Conservation (phyloP, 345 rosid species). For the Tarenaya hassleriana region DNA sequence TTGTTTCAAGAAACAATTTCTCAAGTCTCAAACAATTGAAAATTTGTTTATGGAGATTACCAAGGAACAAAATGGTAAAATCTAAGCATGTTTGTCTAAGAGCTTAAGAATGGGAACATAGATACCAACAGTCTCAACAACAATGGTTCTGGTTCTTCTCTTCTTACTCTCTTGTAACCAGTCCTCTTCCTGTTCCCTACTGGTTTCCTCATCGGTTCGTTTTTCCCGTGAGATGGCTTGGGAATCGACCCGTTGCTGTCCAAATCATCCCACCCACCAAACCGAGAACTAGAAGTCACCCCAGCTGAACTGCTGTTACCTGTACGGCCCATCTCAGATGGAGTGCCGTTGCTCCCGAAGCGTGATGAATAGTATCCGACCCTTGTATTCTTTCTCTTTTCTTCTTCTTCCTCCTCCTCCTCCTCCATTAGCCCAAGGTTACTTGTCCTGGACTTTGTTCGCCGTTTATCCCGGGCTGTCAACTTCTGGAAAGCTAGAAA, state of each 20-base stretch:
- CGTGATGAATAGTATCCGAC: slow-evolving; percentile 12
- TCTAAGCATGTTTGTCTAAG: slow-evolving; percentile 24
- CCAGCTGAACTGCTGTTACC: slow-evolving; percentile 4
- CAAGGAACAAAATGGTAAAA: too few species aligned
- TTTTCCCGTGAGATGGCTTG: slow-evolving; percentile 1
- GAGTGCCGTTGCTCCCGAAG: slow-evolving; percentile 17
- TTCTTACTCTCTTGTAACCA: slow-evolving; percentile 16
- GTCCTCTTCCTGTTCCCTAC: not conserved
- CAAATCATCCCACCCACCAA: slow-evolving; percentile 33
- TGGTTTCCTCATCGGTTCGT: slow-evolving; percentile 8
- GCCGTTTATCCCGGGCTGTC: slow-evolving; percentile 25
- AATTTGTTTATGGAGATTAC: too few species aligned
- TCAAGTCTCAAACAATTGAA: too few species aligned
- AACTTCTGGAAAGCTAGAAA: slow-evolving; percentile 28
- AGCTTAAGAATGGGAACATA: slow-evolving; percentile 30
- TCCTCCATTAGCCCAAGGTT: slow-evolving; percentile 14
- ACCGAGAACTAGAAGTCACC: slow-evolving; percentile 27
- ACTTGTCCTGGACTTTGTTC: slow-evolving; percentile 13
- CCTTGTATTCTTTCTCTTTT: slow-evolving; percentile 5
- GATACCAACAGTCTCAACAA: slow-evolving; percentile 31
- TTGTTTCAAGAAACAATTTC: too few species aligned
- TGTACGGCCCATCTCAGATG: not conserved
- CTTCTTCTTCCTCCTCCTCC: slow-evolving; percentile 4
- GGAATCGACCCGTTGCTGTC: slow-evolving; percentile 5
- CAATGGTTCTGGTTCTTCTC: slow-evolving; percentile 25